Evolutionary conservation across 1,139 yeast species (phyloP), one percentile per base, ranked within the genome.

Genomic region (Yarrowia galli): DNA sequence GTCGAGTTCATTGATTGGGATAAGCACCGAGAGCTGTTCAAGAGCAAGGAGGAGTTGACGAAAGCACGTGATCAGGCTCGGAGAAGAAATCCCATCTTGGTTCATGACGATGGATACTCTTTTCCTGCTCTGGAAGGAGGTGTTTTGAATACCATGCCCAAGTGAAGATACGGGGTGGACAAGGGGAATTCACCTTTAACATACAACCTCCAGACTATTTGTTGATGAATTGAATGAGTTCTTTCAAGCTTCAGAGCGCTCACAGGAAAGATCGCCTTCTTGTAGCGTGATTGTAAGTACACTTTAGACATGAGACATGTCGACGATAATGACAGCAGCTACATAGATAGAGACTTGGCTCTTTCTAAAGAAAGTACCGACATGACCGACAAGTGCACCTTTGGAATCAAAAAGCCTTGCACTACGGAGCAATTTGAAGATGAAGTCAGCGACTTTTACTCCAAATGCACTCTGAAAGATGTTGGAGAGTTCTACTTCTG

Each of bases 61-160:
- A 32, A 3, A 16, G 64, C 64, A 15, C 45, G 49, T 12, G 64
- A 42, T 8, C 64, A 58, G 43, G 51, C 51, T 0, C 28, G 45
- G 6, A 28, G n/a, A n/a, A n/a, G 64, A 10, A 58, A 58, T 10
- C 64, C 64, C 16, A 20, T 58, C 8, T 7, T 58, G 16, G 49
- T 58, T 1, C 20, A 13, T 18, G 51, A 28, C 3, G 32, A n/a
- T 18, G 49, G 45, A 9, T 58, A 42, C 23, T 15, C 15, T 23
- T 58, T 58, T 43, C 64, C 64, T 8, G 63, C 48, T 23, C 12
- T 56, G 1, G 48, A 56, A 8, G 48, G 63, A 7, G 48, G 38
- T 6, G 16, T 23, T 35, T 56, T 56, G 63, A 56, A 56, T 25
- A 25, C 20, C 1, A n/a, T 56, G 63, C 38, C 63, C 18, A 56